Conservation (phyloP, 345 rosid species). For the Eucalyptus dawsonii region DNA sequence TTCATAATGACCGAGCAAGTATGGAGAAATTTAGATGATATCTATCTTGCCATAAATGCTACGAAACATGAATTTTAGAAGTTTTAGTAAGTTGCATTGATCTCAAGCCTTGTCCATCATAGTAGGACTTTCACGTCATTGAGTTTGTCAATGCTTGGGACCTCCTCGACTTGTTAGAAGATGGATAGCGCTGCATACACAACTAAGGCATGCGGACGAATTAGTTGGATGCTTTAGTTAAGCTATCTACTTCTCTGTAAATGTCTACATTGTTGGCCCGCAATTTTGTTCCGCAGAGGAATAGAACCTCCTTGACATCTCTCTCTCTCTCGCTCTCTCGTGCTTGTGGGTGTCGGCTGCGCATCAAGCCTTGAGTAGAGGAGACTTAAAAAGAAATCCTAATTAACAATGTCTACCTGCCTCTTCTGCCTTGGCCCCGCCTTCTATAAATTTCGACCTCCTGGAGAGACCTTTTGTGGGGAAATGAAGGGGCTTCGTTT, state of each 20-base stretch:
- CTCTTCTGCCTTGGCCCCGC: neutral
- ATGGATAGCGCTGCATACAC: constrained; percentile 9
- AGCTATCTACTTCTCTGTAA: neutral
- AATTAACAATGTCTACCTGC: neutral
- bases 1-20: neutral
- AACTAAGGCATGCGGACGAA: neutral
- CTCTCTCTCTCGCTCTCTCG: too few species aligned
- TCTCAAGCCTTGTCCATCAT: constrained; percentile 37
- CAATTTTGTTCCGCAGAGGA: neutral
- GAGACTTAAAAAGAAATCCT: neutral
- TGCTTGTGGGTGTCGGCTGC: too few species aligned
- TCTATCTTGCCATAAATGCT: constrained; percentile 7
- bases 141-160: constrained; percentile 23
- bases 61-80: neutral
- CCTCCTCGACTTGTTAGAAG: constrained; percentile 37
- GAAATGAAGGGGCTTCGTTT: neutral
- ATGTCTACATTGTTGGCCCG: neutral
- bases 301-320: neutral
- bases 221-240: neutral
- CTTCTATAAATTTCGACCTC: neutral
- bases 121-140: constrained; percentile 4
- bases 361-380: too few species aligned
- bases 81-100: constrained; percentile 6
- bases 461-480: neutral
- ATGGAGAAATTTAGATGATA: constrained; percentile 6